These are phyloP conservation scores for Oryza glaberrima DNA, from an alignment of 176 grass and related monocot species.

Conservation along the genomic window DNA sequence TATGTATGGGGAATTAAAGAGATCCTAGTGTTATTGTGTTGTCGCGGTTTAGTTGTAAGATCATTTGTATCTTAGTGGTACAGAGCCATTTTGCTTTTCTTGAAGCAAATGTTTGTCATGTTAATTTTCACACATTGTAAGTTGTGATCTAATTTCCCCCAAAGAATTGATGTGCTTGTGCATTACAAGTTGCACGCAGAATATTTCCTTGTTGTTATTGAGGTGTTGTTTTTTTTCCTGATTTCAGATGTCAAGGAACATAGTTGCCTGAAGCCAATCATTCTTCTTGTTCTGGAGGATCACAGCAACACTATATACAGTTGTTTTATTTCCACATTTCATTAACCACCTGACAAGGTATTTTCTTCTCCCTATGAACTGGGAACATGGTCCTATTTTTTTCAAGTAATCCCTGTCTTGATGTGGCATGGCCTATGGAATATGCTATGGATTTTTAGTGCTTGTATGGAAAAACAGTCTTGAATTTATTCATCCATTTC, in stretches of 20 bases:
- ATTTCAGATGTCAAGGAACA: conserved; percentile 11
- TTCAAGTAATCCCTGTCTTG: conserved; percentile 1
- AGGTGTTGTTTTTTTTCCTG: background rate
- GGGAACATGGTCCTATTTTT: background rate
- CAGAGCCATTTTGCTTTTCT: background rate
- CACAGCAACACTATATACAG: background rate
- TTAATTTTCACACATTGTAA: background rate
- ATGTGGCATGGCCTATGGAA: background rate
- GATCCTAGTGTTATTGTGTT: background rate
- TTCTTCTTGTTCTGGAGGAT: background rate
- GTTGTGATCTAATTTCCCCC: background rate
- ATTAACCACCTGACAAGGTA: background rate
- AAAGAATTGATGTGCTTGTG: background rate
- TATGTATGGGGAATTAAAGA: no score
- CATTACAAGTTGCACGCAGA: conserved; percentile 13
- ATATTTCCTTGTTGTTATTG: background rate
- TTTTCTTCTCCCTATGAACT: conserved; percentile 14
- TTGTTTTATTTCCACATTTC: background rate
- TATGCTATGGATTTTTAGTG: background rate
- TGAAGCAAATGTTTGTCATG: background rate
- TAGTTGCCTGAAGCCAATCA: conserved; percentile 9
- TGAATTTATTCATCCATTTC: background rate
- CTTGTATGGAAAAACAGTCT: background rate
- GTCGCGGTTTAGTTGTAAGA: background rate
- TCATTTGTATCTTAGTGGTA: background rate